Evolutionary conservation across 495 filamentous ascomycete genomes (phyloP), one percentile per base, ranked within the genome.

Genomic region (Paragyromitra xinjiangensis): DNA sequence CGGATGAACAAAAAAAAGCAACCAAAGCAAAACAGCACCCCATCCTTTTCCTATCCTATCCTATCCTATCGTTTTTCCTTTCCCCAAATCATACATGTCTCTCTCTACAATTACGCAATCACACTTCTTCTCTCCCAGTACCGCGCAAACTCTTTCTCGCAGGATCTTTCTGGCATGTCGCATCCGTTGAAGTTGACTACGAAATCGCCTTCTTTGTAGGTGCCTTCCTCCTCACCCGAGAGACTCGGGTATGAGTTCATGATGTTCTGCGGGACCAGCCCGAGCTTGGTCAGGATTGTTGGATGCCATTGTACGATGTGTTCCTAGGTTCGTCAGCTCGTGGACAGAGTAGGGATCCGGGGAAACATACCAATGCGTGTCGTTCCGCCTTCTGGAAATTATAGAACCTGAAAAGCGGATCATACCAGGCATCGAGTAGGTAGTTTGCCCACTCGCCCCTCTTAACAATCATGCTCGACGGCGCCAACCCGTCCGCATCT

Each of bases 261-360:
- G 48, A 87, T 85, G 22, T 90, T 88, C 84, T 98, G 95, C 3
- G 94, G 93, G 22, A 99, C 85, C 12, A 99, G 85, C 1, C 92
- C 94, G 68, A 97, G 84, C 79, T 93, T 93, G 24, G 94, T 92
- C 22, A 99, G 88, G 66, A 98, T 93, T 0, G 95, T 99, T n/a
- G 95, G 94, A 83, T 99, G 96, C 96, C 96, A 99, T 87, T 97
- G 95, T 42, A 95, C 89, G 71, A 97, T 92, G 81, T 94, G 93
- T 84, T 95, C 93, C 92, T 95, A 77, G 16, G 8, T 19, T 5
- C 6, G 50, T 80, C 37, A 80, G 74, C 42, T 55, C 22, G 2
- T 50, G n/a, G 42, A 37, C 22, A 29, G 40, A 6, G 19, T 16
- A 14, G 22, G 22, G 22, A 14, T 19, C 14, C 1, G 66, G 9